Percentiles rank a stretch among this genome's conserved stretches.
Conservation (phyloP, 495 filamentous ascomycete species). For the Paragyromitra xinjiangensis region DNA sequence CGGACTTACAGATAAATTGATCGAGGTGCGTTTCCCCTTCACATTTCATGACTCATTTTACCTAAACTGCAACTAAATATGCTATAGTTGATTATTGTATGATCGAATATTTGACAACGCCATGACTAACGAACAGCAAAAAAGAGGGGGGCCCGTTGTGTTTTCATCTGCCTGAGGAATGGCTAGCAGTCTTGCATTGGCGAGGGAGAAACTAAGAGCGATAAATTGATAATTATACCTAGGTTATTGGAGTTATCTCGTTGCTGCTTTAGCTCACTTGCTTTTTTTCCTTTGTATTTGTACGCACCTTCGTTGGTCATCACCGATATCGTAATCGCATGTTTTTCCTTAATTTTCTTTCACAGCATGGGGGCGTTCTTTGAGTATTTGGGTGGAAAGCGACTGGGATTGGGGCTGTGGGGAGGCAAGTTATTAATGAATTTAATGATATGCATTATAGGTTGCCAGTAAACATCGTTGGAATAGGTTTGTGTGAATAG, state of each 20-base stretch:
- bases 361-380: conserved; percentile 50
- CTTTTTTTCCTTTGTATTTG: conserved; percentile 39
- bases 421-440: conserved; percentile 32
- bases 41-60: background rate
- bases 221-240: conserved; percentile 34
- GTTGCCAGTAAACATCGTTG: background rate
- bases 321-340: conserved; percentile 26
- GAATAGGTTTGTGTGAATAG: background rate
- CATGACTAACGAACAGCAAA: conserved; percentile 27
- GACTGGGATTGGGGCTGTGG: conserved; percentile 23
- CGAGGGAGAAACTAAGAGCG: conserved; percentile 1
- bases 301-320: conserved; percentile 16
- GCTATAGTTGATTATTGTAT: conserved; percentile 47
- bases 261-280: conserved; percentile 10
- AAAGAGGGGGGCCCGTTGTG: background rate
- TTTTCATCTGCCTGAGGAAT: conserved; percentile 5
- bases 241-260: conserved; percentile 35
- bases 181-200: conserved; percentile 2
- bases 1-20: conserved; percentile 57
- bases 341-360: conserved; percentile 24
- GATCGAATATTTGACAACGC: conserved; percentile 31
- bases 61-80: background rate
- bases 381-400: conserved; percentile 35
- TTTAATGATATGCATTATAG: conserved; percentile 22
- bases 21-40: conserved; percentile 42